These are phyloP conservation scores for Nakazawaea ernobii DNA, from an alignment of 805 yeast species.

Conservation along the genomic window DNA sequence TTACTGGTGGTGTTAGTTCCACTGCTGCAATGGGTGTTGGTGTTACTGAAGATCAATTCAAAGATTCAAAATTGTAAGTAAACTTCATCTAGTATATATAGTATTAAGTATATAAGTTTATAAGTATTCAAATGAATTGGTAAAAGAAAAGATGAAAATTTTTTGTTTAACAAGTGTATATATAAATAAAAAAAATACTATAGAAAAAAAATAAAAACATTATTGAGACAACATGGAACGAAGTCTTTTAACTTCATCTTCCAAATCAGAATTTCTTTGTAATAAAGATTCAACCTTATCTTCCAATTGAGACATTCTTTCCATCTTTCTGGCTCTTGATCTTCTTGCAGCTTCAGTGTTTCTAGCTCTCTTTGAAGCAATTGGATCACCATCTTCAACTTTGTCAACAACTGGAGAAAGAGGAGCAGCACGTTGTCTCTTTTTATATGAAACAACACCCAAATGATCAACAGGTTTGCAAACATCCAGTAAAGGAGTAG, in stretches of 20 bases:
- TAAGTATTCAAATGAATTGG: too few relatives aligned
- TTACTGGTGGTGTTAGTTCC: conserved; percentile 89
- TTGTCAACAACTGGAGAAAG: conserved; percentile 56
- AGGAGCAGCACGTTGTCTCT: conserved; percentile 71
- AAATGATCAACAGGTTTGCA: conserved; percentile 44
- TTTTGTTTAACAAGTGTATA: too few relatives aligned
- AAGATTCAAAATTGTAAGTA: conserved; percentile 19
- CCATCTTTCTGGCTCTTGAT: conserved; percentile 89
- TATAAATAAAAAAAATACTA: neutral
- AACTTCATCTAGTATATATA: too few relatives aligned
- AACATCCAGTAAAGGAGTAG: conserved; percentile 29
- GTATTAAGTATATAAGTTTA: too few relatives aligned
- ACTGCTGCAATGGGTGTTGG: conserved; percentile 99
- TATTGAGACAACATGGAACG: conserved; percentile 5
- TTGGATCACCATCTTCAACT: conserved; percentile 50
- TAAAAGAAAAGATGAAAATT: too few relatives aligned
- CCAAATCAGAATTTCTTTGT: conserved; percentile 52
- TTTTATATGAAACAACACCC: conserved; percentile 71
- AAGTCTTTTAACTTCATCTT: conserved; percentile 52
- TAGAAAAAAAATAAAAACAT: neutral
- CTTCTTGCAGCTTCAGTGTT: conserved; percentile 98
- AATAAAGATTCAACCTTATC: conserved; percentile 63
- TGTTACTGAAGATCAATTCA: conserved; percentile 96
- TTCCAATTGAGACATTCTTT: conserved; percentile 81
- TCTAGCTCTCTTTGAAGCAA: conserved; percentile 82